Conservation (phyloP, 2,329 filamentous ascomycete genomes). For the Aspergillus sp. region DNA sequence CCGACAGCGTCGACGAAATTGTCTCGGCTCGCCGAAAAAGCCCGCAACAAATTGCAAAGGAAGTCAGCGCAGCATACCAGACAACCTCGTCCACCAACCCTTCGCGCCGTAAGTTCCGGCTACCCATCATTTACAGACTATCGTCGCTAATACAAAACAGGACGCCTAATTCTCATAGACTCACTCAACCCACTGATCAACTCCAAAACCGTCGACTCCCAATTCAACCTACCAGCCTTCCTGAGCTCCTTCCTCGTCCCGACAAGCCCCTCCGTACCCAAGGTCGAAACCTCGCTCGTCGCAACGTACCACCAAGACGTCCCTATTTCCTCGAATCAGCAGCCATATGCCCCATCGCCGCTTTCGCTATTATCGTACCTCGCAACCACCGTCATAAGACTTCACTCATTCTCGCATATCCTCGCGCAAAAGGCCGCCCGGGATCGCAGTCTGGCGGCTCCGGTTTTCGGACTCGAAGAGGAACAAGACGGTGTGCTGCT, state of each 20-base stretch:
- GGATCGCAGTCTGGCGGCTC: conserved; percentile 67
- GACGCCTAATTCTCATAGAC: conserved; percentile 71
- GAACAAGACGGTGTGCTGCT: conserved; percentile 71
- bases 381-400: conserved; percentile 75
- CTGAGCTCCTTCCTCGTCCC: conserved; percentile 64
- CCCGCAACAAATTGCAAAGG: conserved; percentile 50
- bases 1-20: conserved; percentile 60
- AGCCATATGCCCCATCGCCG: conserved; percentile 54
- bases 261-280: conserved; percentile 17
- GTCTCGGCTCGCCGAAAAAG: conserved; percentile 58
- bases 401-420: conserved; percentile 67
- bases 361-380: conserved; percentile 71
- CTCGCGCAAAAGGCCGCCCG: conserved; percentile 67
- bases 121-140: background rate
- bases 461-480: conserved; percentile 71
- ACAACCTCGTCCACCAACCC: conserved; percentile 11
- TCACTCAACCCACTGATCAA: conserved; percentile 60
- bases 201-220: conserved; percentile 34
- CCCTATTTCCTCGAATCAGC: conserved; percentile 44
- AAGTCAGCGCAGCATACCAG: conserved; percentile 46
- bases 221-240: conserved; percentile 58
- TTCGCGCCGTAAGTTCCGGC: conserved; percentile 21
- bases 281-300: conserved; percentile 58
- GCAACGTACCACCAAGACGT: conserved; percentile 79
- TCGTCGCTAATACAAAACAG: conserved; percentile 37